Evolutionary conservation across 768 basidiomycete genomes (phyloP).

Genomic region (Rhodotorula diobovata): DNA sequence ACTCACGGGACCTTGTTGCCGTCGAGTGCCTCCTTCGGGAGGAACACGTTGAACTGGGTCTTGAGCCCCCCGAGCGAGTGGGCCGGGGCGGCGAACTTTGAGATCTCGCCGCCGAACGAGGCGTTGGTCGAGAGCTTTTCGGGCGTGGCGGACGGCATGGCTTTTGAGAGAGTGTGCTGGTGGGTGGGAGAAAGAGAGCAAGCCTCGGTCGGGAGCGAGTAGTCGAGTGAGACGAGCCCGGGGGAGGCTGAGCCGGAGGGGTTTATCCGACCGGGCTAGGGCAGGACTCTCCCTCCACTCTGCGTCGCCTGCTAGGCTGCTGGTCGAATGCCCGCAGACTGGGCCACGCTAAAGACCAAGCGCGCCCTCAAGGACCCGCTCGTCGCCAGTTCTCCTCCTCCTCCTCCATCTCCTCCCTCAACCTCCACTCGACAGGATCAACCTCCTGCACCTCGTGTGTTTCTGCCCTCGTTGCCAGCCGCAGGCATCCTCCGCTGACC

Average conservation of each 20-base stretch:
- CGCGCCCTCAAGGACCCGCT: background rate
- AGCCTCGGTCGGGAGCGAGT: background rate
- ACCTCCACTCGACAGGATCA: background rate
- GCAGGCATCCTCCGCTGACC: too few relatives aligned
- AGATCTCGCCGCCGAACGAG: slow-evolving; percentile 71
- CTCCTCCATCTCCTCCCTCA: background rate
- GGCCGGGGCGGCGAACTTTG: slow-evolving; percentile 75
- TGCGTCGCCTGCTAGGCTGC: too few relatives aligned
- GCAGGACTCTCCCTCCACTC: too few relatives aligned
- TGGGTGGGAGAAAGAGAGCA: too few relatives aligned
- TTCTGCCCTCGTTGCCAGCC: too few relatives aligned
- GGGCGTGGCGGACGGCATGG: slow-evolving; percentile 43
- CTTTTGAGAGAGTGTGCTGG: background rate
- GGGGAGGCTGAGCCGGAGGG: too few relatives aligned
- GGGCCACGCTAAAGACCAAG: background rate
- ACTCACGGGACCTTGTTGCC: slow-evolving; percentile 49
- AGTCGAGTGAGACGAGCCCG: background rate
- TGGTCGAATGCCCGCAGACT: background rate
- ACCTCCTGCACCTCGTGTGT: background rate
- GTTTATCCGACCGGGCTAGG: too few relatives aligned
- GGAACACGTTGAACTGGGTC: slow-evolving; percentile 81
- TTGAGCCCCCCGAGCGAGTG: slow-evolving; percentile 49
- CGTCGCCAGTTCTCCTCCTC: background rate
- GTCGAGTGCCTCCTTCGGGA: slow-evolving; percentile 60
- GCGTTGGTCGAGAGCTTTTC: slow-evolving; percentile 71